phyloP scores from a whole-genome alignment of 306 rosid genomes.

The Dalbergia oliveri region DNA sequence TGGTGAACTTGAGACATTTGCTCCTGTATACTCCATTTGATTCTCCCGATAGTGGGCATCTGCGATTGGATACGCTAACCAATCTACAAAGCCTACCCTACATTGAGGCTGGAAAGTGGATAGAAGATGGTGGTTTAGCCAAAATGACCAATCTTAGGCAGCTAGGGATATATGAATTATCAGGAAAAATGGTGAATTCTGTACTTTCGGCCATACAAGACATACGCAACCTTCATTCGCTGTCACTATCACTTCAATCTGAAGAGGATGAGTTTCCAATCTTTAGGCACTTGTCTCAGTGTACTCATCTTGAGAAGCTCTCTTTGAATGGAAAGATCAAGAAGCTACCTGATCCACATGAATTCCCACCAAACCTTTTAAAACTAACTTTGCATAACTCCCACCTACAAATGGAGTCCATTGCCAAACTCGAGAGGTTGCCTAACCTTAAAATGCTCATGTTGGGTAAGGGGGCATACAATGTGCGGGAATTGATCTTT shows the following conservation, averaged over 20 bases:
- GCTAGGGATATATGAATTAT: slow-evolving; percentile 52
- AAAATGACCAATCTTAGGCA: slow-evolving; percentile 57
- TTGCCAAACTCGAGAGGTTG: slow-evolving; percentile 58
- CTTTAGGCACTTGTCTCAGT: slow-evolving; percentile 55
- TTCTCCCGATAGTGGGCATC: slow-evolving; percentile 56
- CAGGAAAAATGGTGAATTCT: slow-evolving; percentile 46
- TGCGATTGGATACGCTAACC: slow-evolving; percentile 54
- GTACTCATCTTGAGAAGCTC: slow-evolving; percentile 53
- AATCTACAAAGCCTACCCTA: slow-evolving; percentile 58
- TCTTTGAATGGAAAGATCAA: slow-evolving; percentile 57
- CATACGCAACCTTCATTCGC: slow-evolving; percentile 47
- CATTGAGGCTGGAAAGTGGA: slow-evolving; percentile 62
- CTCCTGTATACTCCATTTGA: slow-evolving; percentile 56
- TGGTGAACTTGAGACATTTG: slow-evolving; percentile 59
- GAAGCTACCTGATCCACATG: slow-evolving; percentile 57
- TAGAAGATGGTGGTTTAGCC: slow-evolving; percentile 49
- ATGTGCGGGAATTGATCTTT: slow-evolving; percentile 50
- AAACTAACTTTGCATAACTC: slow-evolving; percentile 55
- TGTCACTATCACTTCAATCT: slow-evolving; percentile 54
- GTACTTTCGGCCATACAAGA: slow-evolving; percentile 48
- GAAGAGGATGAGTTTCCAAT: slow-evolving; percentile 61
- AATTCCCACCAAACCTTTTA: slow-evolving; percentile 56
- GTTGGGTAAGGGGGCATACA: slow-evolving; percentile 54
- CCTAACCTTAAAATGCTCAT: slow-evolving; percentile 56
- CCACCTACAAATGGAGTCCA: slow-evolving; percentile 54